Base-by-base conservation (phyloP, 352 stramenopile species). In the Phytophthora agathidicida region DNA sequence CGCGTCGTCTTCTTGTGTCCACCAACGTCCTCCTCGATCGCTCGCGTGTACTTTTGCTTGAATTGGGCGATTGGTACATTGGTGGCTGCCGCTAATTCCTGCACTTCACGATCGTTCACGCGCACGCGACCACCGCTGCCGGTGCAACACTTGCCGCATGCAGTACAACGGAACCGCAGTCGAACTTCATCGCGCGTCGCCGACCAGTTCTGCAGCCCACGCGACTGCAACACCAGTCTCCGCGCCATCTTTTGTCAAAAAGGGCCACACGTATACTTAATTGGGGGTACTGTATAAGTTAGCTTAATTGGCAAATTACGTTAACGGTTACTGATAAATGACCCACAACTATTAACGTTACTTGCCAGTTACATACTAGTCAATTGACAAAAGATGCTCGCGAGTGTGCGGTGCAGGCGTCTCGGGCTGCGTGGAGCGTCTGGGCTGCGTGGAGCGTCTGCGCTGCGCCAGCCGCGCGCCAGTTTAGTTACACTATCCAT, bases 91-190 rank as follows among this genome's bases (percentile, higher is more conserved):
- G 70, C 73, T 24, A 94, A 65, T 36, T 73, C 70, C 11, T 72
- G 68, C 27, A 86, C 38, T 60, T 94, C 82, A 11, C 71, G 60
- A 4, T 60, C 70, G 50, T 94, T 91, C 33, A 94, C 78, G 33
- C 77, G 78, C 45, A 91, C 84, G 22, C 68, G 75, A 22, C 84
- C 84, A 33, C 82, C 80, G 44, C 52, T 74, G 2, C 84, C 84
- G 3, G 82, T 92, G 56, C 84, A 94, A 60, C 84, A 94, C 54
- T 89, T 88, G 68, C 80, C 84, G 51, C 84, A 94, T 7, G 71
- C 68, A 23, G 80, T 92, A 62, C 84, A 94, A 22, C 71, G 74
- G 63, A 94, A 94, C 11, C 66, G 63, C 30, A 92, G 75, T 35
- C 42, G 46, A 13, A 77, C 77, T 16, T 80, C 73, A 8, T 71